Percentiles rank a stretch among this genome's conserved stretches.
Evolutionary conservation across 768 basidiomycete species (phyloP).

Genomic region (Boletus sp.): DNA sequence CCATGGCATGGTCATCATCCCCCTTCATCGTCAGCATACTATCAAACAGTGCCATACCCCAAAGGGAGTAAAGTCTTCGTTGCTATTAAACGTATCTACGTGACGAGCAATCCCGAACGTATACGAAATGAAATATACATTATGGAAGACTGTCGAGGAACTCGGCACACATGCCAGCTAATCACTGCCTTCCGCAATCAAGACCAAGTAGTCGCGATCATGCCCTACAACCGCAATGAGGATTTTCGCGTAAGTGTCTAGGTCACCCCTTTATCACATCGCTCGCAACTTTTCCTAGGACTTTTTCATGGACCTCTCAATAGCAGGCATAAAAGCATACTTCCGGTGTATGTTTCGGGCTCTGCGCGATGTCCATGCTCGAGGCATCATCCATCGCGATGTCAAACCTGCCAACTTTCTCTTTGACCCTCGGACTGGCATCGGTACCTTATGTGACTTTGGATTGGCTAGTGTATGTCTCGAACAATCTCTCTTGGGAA

Average conservation of each 20-base stretch:
- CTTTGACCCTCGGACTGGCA: conserved; percentile 78
- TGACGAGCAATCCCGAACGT: conserved; percentile 89
- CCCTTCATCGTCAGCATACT: conserved; percentile 58
- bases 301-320: conserved; percentile 72
- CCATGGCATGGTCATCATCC: conserved; percentile 71
- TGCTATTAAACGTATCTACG: conserved; percentile 95
- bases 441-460: conserved; percentile 90
- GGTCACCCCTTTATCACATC: not conserved
- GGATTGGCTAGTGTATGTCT: conserved; percentile 85
- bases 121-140: conserved; percentile 93
- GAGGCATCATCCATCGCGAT: conserved; percentile 91
- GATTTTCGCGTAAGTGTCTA: conserved; percentile 82
- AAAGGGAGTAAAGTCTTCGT: conserved; percentile 65
- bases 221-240: conserved; percentile 90
- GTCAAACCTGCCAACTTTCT: conserved; percentile 98
- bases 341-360: conserved; percentile 90
- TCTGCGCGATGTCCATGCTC: conserved; percentile 79
- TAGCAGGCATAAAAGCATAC: conserved; percentile 78
- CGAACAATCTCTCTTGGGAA: not conserved
- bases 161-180: conserved; percentile 85
- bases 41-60: conserved; percentile 49
- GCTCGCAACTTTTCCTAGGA: conserved; percentile 43
- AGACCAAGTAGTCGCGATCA: conserved; percentile 91
- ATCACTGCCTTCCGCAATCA: conserved; percentile 89
- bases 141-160: conserved; percentile 80